Base-by-base conservation (phyloP, 2,329 filamentous ascomycete species). In the Chrysosporium keratinophilum region DNA sequence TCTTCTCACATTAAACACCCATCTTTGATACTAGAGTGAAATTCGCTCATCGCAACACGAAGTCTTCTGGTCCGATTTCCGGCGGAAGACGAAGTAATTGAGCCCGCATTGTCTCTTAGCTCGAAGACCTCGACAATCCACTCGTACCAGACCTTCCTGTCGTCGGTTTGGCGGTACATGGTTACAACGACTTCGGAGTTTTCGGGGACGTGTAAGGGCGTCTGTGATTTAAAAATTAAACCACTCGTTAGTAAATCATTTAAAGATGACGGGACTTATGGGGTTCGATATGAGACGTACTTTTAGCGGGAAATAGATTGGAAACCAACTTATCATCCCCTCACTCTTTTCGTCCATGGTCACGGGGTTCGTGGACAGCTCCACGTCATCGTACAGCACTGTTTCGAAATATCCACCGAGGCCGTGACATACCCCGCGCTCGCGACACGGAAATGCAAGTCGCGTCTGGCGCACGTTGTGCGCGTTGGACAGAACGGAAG, bases 311-410 rank as follows among this genome's bases (percentile, higher is more conserved):
- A 98, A 98, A 73, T 91, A 96, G 31, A 98, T 97, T 1, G 93
- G 93, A 68, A 98, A 98, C 93, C 93, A 98, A 53, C 88, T 95
- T 59, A 96, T 95, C 94, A 98, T 98, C 63, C 94, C 90, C 65
- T 85, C 86, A 76, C 89, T 95, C 79, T 97, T 97, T 54, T 75
- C 74, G 54, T 93, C 88, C 71, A 98, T 97, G 31, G 85, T 87
- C 59, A 95, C 86, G 0, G 93, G 94, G 63, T 95, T 85, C 3
- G 87, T 98, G 64, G 88, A 95, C 56, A 98, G 78, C 73, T 97
- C 91, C 3, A 96, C 81, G 61, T 81, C 83, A 1, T 73, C 78
- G 66, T 97, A 98, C 17, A 98, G 77, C n/a, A 95, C 88, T 0
- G 89, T 88, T 72, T 98, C 93, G 67, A 98, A 98, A 69, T 96